Percentiles rank a stretch among this genome's conserved stretches.
Evolutionary conservation across 1,139 yeast species (phyloP).

Genomic region (Hyphopichia fennica): DNA sequence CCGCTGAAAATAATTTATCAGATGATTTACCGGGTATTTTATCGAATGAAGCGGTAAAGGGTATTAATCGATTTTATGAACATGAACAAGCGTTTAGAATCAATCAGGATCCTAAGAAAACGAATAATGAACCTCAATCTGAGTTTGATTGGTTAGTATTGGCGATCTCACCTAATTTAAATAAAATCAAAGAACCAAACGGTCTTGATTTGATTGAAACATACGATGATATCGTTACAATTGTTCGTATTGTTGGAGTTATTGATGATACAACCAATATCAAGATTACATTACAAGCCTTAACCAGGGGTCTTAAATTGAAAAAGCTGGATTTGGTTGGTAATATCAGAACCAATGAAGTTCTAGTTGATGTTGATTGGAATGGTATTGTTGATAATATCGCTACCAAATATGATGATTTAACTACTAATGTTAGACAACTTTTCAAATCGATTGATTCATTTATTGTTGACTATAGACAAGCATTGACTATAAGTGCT

Average conservation of each 20-base stretch:
- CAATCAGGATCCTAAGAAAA: not conserved
- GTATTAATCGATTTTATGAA: constrained; percentile 30
- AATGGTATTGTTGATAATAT: constrained; percentile 16
- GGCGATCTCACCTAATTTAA: constrained; percentile 43
- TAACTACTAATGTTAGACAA: constrained; percentile 22
- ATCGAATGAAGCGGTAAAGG: constrained; percentile 37
- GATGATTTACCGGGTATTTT: constrained; percentile 22
- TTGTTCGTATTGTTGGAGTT: constrained; percentile 51
- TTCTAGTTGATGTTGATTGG: constrained; percentile 29
- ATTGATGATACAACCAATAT: constrained; percentile 46
- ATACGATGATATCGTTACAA: constrained; percentile 34
- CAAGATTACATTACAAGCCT: constrained; percentile 53
- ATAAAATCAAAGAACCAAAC: constrained; percentile 30
- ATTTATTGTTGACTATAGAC: constrained; percentile 44
- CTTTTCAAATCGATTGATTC: constrained; percentile 43
- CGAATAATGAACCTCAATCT: constrained; percentile 9
- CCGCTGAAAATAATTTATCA: constrained; percentile 12
- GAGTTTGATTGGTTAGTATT: constrained; percentile 42
- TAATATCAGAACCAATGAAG: constrained; percentile 28
- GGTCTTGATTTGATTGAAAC: constrained; percentile 12
- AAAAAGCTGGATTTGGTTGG: constrained; percentile 3
- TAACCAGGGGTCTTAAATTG: constrained; percentile 43
- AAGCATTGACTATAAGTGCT: constrained; percentile 14
- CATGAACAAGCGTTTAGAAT: constrained; percentile 18
- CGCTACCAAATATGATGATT: constrained; percentile 20